These are phyloP conservation scores for Digitaria exilis DNA, from an alignment of 202 grass and related monocot genomes.

Conservation along the genomic window DNA sequence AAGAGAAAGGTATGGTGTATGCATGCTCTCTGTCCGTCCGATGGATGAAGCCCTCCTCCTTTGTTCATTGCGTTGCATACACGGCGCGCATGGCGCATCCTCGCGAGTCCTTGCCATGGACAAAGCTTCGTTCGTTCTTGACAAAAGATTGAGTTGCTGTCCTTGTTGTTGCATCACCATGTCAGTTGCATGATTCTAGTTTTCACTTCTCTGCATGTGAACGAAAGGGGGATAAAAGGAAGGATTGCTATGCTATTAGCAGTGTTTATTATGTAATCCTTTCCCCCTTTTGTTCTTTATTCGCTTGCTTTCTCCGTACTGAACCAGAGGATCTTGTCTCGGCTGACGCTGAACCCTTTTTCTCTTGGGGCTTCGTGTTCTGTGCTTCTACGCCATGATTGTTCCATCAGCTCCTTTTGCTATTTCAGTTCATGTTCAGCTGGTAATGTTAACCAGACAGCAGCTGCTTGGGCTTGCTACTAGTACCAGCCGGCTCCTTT, in stretches of 20 bases:
- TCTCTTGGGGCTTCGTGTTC: background rate
- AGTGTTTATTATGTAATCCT: slow-evolving; percentile 8
- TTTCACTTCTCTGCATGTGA: background rate
- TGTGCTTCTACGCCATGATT: background rate
- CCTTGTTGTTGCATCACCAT: too few relatives aligned
- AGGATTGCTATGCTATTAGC: background rate
- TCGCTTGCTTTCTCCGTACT: slow-evolving; percentile 13
- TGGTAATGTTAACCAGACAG: background rate
- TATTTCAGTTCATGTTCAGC: background rate
- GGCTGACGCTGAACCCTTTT: background rate
- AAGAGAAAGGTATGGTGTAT: slow-evolving; percentile 95
- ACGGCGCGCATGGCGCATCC: too few relatives aligned
- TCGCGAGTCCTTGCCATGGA: background rate
- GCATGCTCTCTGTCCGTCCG: background rate
- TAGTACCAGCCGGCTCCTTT: background rate
- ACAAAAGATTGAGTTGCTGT: too few relatives aligned
- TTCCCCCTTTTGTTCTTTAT: slow-evolving; percentile 5
- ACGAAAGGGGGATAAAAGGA: background rate
- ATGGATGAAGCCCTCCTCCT: background rate
- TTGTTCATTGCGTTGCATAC: background rate
- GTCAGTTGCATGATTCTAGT: background rate
- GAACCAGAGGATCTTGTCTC: slow-evolving; percentile 3
- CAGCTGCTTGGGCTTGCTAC: background rate
- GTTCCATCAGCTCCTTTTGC: background rate
- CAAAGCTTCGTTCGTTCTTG: background rate